phyloP scores from a whole-genome alignment of 1,284 basidiomycete genomes.

The Trichosporon inkin region DNA sequence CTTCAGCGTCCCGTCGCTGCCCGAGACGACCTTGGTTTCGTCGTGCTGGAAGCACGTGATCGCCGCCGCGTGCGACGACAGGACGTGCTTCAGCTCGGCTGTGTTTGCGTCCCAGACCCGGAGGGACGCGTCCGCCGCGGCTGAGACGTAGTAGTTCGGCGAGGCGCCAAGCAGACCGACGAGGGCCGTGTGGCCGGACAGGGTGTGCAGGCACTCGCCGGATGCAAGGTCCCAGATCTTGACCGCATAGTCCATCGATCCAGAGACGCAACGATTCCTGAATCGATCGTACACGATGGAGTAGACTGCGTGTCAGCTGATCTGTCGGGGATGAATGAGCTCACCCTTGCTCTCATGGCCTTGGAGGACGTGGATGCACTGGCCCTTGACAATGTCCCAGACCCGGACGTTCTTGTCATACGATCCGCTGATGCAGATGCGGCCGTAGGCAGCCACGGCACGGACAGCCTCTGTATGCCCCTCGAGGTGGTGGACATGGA shows the following conservation, averaged over 20 bases:
- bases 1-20: slow-evolving; percentile 91
- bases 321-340: slow-evolving; percentile 13
- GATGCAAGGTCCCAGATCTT: slow-evolving; percentile 82
- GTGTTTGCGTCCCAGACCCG: slow-evolving; percentile 86
- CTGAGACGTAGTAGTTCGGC: slow-evolving; percentile 80
- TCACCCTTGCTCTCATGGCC: slow-evolving; percentile 89
- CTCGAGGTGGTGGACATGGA: slow-evolving; percentile 74
- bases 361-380: slow-evolving; percentile 69
- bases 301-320: slow-evolving; percentile 61
- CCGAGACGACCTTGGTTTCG: slow-evolving; percentile 89
- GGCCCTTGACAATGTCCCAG: slow-evolving; percentile 89
- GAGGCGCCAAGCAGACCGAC: slow-evolving; percentile 84
- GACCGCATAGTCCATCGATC: slow-evolving; percentile 94
- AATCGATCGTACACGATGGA: slow-evolving; percentile 79
- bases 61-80: slow-evolving; percentile 83
- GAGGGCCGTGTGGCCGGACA: slow-evolving; percentile 81
- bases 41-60: slow-evolving; percentile 98
- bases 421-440: slow-evolving; percentile 86
- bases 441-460: slow-evolving; percentile 81
- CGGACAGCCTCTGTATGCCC: slow-evolving; percentile 89
- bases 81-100: slow-evolving; percentile 69
- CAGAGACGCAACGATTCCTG: slow-evolving; percentile 83
- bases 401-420: slow-evolving; percentile 90
- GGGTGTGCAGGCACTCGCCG: slow-evolving; percentile 70
- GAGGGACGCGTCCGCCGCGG: slow-evolving; percentile 86